Evolutionary conservation across 371 early-diverging fungal species (phyloP), one percentile per base, ranked within the genome.

Genomic region (Funneliformis caledonium): DNA sequence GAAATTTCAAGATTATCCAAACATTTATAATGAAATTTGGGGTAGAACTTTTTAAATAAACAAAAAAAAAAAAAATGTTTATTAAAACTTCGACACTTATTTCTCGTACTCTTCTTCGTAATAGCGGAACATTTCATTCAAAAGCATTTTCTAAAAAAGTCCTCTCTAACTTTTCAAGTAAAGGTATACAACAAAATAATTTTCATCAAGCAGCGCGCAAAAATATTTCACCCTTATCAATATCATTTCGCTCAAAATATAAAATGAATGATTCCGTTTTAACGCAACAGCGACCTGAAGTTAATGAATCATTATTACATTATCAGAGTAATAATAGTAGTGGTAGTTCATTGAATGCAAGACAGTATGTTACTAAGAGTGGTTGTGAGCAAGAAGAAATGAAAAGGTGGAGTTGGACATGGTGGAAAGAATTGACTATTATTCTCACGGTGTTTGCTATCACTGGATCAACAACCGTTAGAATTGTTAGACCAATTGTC

Each of bases 381-480:
- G 7, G 19, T 4, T 19, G 19, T n/a, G 7, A 56, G 16, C 19
- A 47, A 47, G 68, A 70, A 31, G 77, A 65, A 77, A 59, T 79
- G 26, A 67, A 33, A 81, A 50, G 84, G 7, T 85, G 84, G 80
- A 84, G 84, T 60, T 85, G 75, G 80, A 76, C 78, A 60, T 89
- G 89, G 89, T 88, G 88, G 88, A 85, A 85, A 81, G 90, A 89
- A 56, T 88, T 87, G 85, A 82, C 84, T 5, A 83, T 88, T 43
- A 83, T 88, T 69, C 86, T 88, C 82, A 76, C 82, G 1, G 88
- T 89, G 48, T 89, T 89, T 85, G 90, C 83, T 42, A 85, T 89
- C 68, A 89, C 90, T 26, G 90, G 90, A 11, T 85, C 86, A 52
- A 84, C 87, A 8, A 86, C 87, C n/a, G 87, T 89, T 60, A 77